Evolutionary conservation across 2,329 filamentous ascomycete species (phyloP).

Genomic region (Acrodontium crateriforme): DNA sequence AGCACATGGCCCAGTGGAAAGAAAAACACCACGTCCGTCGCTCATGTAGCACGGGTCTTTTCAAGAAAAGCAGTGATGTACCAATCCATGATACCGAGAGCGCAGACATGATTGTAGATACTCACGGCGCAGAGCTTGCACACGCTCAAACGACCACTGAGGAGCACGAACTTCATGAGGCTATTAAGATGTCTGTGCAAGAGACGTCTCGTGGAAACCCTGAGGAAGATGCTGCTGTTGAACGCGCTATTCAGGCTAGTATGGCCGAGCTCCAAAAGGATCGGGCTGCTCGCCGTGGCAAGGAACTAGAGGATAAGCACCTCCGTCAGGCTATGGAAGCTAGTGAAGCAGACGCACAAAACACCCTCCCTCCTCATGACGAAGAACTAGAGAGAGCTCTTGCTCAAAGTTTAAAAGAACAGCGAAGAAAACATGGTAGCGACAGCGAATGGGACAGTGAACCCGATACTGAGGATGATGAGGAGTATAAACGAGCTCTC

Average conservation of each 20-base stretch:
- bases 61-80: neutral
- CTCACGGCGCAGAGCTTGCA: neutral
- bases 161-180: constrained; percentile 47
- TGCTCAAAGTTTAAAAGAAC: constrained; percentile 31
- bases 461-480: constrained; percentile 11
- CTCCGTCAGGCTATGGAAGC: constrained; percentile 38
- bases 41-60: neutral
- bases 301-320: constrained; percentile 11
- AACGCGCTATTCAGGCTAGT: constrained; percentile 60
- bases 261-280: constrained; percentile 42
- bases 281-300: constrained; percentile 29
- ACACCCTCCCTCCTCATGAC: constrained; percentile 9
- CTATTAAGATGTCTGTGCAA: constrained; percentile 54
- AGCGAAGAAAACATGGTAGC: constrained; percentile 13
- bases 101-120: neutral
- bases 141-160: constrained; percentile 6
- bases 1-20: constrained; percentile 7
- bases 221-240: constrained; percentile 56
- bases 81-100: neutral
- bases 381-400: constrained; percentile 32
- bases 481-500: constrained; percentile 8
- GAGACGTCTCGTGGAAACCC: constrained; percentile 57
- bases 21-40: constrained; percentile 1
- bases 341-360: constrained; percentile 28
- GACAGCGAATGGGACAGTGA: constrained; percentile 10